Percentiles rank a stretch among this genome's conserved stretches.
These are phyloP conservation scores for Kluyveromyces starmeri DNA, from an alignment of 805 yeast species.

Conservation along the genomic window DNA sequence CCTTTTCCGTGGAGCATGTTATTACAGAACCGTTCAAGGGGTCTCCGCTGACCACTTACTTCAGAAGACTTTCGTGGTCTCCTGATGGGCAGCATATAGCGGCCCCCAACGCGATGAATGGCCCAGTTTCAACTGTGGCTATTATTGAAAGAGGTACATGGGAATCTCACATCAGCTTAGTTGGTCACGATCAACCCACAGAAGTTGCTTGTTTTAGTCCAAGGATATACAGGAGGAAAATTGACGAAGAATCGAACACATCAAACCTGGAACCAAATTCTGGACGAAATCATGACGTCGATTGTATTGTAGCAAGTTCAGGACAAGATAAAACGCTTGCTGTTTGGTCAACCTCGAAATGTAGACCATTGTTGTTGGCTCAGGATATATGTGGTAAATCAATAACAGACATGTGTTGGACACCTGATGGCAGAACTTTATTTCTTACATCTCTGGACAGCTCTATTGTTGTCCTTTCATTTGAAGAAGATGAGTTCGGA, in stretches of 20 bases:
- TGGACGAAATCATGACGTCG: conserved; percentile 26
- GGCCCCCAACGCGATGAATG: conserved; percentile 78
- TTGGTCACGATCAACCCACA: conserved; percentile 81
- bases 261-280: conserved; percentile 9
- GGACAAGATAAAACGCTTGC: conserved; percentile 90
- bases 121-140: conserved; percentile 68
- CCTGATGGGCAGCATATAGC: conserved; percentile 87
- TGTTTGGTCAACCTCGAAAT: conserved; percentile 72
- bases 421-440: conserved; percentile 67
- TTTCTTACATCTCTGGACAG: conserved; percentile 82
- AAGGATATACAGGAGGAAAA: conserved; percentile 36
- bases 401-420: conserved; percentile 86
- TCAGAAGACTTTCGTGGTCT: conserved; percentile 78
- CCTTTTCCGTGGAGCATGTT: conserved; percentile 79
- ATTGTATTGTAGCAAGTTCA: conserved; percentile 85
- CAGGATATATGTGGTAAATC: conserved; percentile 67
- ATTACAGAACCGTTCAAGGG: conserved; percentile 77
- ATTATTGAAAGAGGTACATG: conserved; percentile 70
- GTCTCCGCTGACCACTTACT: conserved; percentile 89
- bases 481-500: conserved; percentile 60
- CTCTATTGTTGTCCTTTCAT: conserved; percentile 55
- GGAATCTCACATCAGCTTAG: conserved; percentile 64
- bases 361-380: conserved; percentile 74
- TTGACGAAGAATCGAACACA: conserved; percentile 5
- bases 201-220: conserved; percentile 76